Percentiles rank a stretch among this genome's conserved stretches.
phyloP scores from a whole-genome alignment of 306 rosid genomes.

The Argentina anserina region DNA sequence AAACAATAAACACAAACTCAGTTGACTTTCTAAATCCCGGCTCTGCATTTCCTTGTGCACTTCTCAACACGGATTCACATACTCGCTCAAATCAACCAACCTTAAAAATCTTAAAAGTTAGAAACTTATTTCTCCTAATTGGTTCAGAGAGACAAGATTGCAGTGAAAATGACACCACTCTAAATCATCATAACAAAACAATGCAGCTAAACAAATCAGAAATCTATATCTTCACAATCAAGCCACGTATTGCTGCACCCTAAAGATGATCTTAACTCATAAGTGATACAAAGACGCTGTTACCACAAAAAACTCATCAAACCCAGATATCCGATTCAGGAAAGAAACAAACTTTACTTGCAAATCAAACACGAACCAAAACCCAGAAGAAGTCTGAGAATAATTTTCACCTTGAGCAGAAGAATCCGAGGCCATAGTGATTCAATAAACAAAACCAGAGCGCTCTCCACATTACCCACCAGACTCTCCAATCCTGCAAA shows the following conservation, averaged over 20 bases:
- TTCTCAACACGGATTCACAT: conserved; percentile 21
- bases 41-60: conserved; percentile 24
- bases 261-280: conserved; percentile 1
- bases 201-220: conserved; percentile 23
- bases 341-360: conserved; percentile 8
- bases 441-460: conserved; percentile 28
- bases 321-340: conserved; percentile 30
- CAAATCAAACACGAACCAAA: conserved; percentile 14
- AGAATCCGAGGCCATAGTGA: conserved; percentile 61
- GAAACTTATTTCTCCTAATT: conserved; percentile 17
- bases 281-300: conserved; percentile 11
- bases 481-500: conserved; percentile 43
- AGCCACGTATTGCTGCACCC: conserved; percentile 9
- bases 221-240: conserved; percentile 13
- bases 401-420: conserved; percentile 54
- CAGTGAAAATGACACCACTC: conserved; percentile 19
- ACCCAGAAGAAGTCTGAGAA: conserved; percentile 14
- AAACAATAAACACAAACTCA: conserved; percentile 26
- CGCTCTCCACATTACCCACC: conserved; percentile 55
- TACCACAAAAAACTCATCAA: conserved; percentile 14
- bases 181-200: conserved; percentile 1
- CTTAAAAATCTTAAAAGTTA: conserved; percentile 2
- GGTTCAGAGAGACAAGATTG: conserved; percentile 21
- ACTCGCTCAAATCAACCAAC: conserved; percentile 9
- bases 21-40: conserved; percentile 41